A percentile compares a stretch with the other conserved stretches of the same genome.
Evolutionary conservation across 305 asterid species (phyloP).

Genomic region (Andrographis paniculata): DNA sequence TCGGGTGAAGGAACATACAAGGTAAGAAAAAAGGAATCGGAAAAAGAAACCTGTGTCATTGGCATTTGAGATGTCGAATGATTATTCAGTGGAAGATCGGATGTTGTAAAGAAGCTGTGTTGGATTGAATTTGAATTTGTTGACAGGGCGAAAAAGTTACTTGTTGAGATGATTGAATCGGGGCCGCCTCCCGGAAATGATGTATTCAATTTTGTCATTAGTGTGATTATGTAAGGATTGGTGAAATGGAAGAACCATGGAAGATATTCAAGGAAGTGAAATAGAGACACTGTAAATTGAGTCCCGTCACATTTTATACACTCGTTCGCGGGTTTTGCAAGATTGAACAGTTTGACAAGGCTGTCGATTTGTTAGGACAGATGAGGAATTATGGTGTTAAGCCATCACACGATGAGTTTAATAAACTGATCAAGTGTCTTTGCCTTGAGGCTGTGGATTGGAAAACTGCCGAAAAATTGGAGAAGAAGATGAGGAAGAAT

Average conservation of each 20-base stretch:
- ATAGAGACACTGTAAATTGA: conserved; percentile 47
- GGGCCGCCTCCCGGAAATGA: conserved; percentile 85
- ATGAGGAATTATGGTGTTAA: conserved; percentile 60
- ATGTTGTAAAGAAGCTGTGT: conserved; percentile 54
- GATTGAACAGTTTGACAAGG: conserved; percentile 70
- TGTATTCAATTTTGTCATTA: conserved; percentile 55
- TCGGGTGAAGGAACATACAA: conserved; percentile 21
- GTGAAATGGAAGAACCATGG: conserved; percentile 65
- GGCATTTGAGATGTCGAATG: conserved; percentile 56
- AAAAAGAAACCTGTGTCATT: conserved; percentile 38
- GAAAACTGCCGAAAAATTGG: conserved; percentile 63
- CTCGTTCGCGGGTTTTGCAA: conserved; percentile 73
- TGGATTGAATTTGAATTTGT: conserved; percentile 62
- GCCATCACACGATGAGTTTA: conserved; percentile 68
- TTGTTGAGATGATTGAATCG: conserved; percentile 51
- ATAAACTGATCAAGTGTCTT: conserved; percentile 73
- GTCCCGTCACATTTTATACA: conserved; percentile 46
- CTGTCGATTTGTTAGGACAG: conserved; percentile 53
- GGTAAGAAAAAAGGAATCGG: conserved; percentile 33
- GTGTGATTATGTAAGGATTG: conserved; percentile 46
- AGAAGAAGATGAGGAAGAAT: conserved; percentile 50
- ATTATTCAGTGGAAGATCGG: conserved; percentile 37
- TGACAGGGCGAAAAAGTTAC: conserved; percentile 47
- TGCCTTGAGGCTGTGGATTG: conserved; percentile 78
- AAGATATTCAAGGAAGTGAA: conserved; percentile 62